Conservation (phyloP, 768 basidiomycete genomes). For the Lyophyllum shimeji region DNA sequence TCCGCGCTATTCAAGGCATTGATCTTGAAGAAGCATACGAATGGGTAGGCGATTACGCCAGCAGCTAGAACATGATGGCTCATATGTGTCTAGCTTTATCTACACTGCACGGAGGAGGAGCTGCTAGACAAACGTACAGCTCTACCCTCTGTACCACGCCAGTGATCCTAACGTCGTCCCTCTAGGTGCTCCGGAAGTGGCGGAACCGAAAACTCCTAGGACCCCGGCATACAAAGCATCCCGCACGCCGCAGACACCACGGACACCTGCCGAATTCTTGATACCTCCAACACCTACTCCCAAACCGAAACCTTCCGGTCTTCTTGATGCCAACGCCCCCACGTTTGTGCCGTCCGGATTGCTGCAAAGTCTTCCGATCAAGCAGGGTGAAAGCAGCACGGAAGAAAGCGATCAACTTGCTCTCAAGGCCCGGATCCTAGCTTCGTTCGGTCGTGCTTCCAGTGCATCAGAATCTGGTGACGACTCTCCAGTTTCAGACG, state of each 20-base stretch:
- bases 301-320: constrained; percentile 19
- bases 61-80: background rate
- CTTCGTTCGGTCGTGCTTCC: constrained; percentile 17
- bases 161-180: background rate
- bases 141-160: background rate
- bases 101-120: constrained; percentile 64
- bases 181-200: constrained; percentile 1
- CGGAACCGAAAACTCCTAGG: constrained; percentile 17
- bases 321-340: constrained; percentile 40
- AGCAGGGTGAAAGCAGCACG: constrained; percentile 10
- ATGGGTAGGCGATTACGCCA: constrained; percentile 61
- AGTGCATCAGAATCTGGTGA: constrained; percentile 27
- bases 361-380: constrained; percentile 3
- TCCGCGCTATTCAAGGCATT: constrained; percentile 58
- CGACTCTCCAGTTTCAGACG: constrained; percentile 39
- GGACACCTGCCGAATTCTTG: constrained; percentile 33
- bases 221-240: constrained; percentile 10
- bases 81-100: constrained; percentile 48
- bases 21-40: constrained; percentile 89
- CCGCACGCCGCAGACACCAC: constrained; percentile 30
- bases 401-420: constrained; percentile 10
- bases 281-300: constrained; percentile 20
- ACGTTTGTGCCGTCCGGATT: constrained; percentile 33
- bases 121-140: constrained; percentile 41
- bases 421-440: constrained; percentile 20